Conservation (phyloP, 1,284 basidiomycete species). For the Mrakiaceae sp. region DNA sequence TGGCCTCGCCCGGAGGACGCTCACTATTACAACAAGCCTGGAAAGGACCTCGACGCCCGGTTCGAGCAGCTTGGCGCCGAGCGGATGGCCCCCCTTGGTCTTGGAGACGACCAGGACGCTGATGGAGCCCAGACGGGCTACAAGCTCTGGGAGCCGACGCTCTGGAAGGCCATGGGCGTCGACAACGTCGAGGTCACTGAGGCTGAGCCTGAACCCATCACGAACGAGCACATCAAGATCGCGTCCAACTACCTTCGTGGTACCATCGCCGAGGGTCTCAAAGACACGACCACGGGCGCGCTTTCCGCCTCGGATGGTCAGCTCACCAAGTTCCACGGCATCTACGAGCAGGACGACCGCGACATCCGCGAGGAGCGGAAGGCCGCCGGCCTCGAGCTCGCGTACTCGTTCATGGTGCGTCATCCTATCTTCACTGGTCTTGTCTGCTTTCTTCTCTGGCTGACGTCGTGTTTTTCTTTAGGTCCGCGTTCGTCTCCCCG, state of each 20-base stretch:
- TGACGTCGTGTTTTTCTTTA: background rate
- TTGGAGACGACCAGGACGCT: constrained; percentile 95
- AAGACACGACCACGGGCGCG: constrained; percentile 76
- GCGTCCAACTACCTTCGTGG: constrained; percentile 89
- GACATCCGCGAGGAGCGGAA: constrained; percentile 96
- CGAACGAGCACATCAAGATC: constrained; percentile 99
- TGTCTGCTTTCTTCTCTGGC: background rate
- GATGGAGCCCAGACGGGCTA: constrained; percentile 95
- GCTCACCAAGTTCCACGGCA: constrained; percentile 98
- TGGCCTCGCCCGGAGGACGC: constrained; percentile 96
- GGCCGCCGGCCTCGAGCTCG: constrained; percentile 85
- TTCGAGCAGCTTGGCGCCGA: constrained; percentile 64
- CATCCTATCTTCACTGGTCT: constrained; percentile 25
- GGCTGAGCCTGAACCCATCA: constrained; percentile 90
- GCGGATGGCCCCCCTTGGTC: constrained; percentile 60
- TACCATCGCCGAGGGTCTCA: constrained; percentile 78
- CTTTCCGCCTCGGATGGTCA: constrained; percentile 83
- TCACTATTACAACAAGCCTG: constrained; percentile 95
- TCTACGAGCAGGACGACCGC: constrained; percentile 93
- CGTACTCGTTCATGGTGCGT: constrained; percentile 95
- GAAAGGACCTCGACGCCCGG: constrained; percentile 62
- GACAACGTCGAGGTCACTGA: constrained; percentile 81
- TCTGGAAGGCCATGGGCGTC: constrained; percentile 94
- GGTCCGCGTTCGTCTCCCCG: constrained; percentile 90
- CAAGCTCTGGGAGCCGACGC: constrained; percentile 79